These are phyloP conservation scores for Tolypocladium ovalisporum DNA, from an alignment of 2,329 filamentous ascomycete genomes.

Conservation along the genomic window DNA sequence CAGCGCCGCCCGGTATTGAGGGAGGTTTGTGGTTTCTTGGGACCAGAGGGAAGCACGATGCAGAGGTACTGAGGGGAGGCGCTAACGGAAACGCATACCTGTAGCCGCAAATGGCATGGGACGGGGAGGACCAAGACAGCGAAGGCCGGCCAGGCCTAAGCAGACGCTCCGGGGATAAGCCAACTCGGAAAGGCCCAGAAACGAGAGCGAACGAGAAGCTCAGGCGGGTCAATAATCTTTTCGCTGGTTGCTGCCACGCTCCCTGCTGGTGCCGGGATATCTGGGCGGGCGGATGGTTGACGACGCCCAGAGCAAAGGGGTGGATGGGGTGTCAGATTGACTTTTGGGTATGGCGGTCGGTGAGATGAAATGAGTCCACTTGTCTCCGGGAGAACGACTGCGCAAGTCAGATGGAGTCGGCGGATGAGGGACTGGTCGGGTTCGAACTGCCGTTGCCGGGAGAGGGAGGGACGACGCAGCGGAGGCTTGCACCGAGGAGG, in stretches of 20 bases:
- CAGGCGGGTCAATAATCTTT: background rate
- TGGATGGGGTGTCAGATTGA: background rate
- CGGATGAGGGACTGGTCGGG: background rate
- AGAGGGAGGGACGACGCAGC: background rate
- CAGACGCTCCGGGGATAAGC: background rate
- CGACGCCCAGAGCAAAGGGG: conserved; percentile 3
- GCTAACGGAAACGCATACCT: conserved; percentile 7
- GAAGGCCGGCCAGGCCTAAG: background rate
- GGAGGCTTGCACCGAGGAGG: background rate
- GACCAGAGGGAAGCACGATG: background rate
- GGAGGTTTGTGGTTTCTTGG: background rate
- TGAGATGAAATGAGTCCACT: background rate
- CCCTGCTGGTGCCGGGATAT: conserved; percentile 1
- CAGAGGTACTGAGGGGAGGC: conserved; percentile 1
- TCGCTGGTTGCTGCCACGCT: background rate
- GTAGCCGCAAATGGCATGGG: conserved; percentile 8
- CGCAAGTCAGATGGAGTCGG: background rate
- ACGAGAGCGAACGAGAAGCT: background rate
- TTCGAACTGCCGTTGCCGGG: background rate
- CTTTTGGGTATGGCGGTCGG: background rate
- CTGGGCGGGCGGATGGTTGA: conserved; percentile 1
- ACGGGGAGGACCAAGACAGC: background rate
- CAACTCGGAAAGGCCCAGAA: background rate
- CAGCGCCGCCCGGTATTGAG: background rate
- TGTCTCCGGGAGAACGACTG: background rate